Base-by-base conservation (phyloP, 2,329 filamentous ascomycete genomes). In the Magnaporthiopsis poae region DNA sequence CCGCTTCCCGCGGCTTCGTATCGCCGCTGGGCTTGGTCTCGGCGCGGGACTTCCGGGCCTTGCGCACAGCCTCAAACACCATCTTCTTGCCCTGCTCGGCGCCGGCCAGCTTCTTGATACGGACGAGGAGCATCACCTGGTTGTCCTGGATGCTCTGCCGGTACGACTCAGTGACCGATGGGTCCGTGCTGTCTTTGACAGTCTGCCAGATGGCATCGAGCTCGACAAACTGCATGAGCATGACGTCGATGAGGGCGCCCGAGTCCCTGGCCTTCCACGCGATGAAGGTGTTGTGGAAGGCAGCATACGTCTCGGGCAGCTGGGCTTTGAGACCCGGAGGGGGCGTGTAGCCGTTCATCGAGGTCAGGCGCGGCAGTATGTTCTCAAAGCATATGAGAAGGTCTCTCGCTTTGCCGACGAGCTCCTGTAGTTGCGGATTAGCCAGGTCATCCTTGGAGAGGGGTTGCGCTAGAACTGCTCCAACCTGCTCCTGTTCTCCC, bases 141-240 rank as follows among this genome's bases (percentile, higher is more conserved):
- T 92, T 93, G 70, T 92, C 88, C 67, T 90, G 85, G 69, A 94
- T 92, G 68, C 90, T 92, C 72, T 91, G 84, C 52, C 87, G 86
- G 73, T 93, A 94, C n/a, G 92, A 86, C 25, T 86, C 86, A 0
- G 89, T 86, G 2, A 92, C 90, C 21, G 87, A 86, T 59, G 89
- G 87, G 63, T 90, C 87, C 0, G 87, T 90, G 65, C 88, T 88
- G 71, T 92, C 88, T 75, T 92, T 92, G 74, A 95, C 90, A 2
- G 89, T 90, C 73, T 92, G 89, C 82, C 90, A 90, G 63, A 94
- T 94, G 52, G 88, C 88, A 72, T 95, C 91, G 2, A 95, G 83
- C 73, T 92, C 90, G 25, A 93, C 90, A 75, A 94, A 93, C 70
- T 92, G 90, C 72, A 91, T 84, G n/a, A 94, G 82, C 90, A 95